phyloP scores from a whole-genome alignment of 1,284 basidiomycete genomes.

The Volvariella volvacea region DNA sequence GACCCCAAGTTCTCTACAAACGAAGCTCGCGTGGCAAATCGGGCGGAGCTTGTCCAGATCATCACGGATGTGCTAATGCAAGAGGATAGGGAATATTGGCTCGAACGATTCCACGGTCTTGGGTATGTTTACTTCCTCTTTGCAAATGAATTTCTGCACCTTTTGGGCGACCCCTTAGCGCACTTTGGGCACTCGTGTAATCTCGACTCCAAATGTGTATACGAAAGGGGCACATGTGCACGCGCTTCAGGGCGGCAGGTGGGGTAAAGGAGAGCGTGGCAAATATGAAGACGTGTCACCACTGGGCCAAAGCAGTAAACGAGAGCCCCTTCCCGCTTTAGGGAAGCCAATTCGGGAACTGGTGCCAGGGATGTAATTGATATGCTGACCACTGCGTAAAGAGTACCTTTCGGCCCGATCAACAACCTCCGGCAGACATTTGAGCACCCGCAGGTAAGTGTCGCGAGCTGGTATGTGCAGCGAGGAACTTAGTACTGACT shows the following conservation, averaged over 20 bases:
- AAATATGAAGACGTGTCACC: no score
- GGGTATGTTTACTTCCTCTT: conserved; percentile 58
- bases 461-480: background rate
- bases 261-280: no score
- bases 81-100: conserved; percentile 65
- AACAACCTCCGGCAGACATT: conserved; percentile 91
- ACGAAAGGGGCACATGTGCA: no score
- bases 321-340: no score
- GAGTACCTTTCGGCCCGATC: conserved; percentile 88
- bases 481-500: conserved; percentile 5
- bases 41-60: conserved; percentile 64
- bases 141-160: background rate
- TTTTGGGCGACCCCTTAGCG: conserved; percentile 7
- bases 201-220: no score
- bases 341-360: no score
- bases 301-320: no score
- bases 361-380: no score
- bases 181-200: no score
- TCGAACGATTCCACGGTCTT: conserved; percentile 63
- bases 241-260: no score
- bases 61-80: conserved; percentile 60
- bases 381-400: no score
- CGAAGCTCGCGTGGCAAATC: conserved; percentile 69
- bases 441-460: conserved; percentile 78
- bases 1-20: conserved; percentile 72